These are phyloP conservation scores for Penicillium angulare DNA, from an alignment of 495 filamentous ascomycete genomes.

Conservation along the genomic window DNA sequence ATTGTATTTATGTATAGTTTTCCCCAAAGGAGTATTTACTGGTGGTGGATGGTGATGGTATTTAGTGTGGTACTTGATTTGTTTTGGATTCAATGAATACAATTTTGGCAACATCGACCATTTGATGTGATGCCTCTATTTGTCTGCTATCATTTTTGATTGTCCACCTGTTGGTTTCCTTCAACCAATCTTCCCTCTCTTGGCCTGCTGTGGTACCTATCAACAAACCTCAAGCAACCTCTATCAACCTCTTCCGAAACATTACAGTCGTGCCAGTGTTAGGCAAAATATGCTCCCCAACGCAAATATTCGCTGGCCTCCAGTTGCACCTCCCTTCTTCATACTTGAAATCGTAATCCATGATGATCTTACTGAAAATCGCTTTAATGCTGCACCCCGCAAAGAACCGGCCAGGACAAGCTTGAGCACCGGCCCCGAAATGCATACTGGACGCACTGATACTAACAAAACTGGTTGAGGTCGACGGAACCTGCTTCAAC, in stretches of 20 bases:
- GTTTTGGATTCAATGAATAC: no score
- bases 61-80: no score
- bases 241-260: conserved; percentile 22
- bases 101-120: no score
- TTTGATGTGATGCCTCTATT: no score
- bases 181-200: no score
- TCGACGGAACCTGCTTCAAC: not conserved
- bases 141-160: no score
- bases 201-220: no score
- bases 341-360: conserved; percentile 53
- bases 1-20: no score
- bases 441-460: conserved; percentile 27
- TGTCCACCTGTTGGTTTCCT: no score
- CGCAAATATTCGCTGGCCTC: conserved; percentile 25
- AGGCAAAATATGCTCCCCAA: conserved; percentile 35
- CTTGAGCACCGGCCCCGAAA: conserved; percentile 34
- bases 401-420: conserved; percentile 59
- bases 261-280: conserved; percentile 23
- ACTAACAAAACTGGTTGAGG: conserved; percentile 21
- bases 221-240: no score
- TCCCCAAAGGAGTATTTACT: no score
- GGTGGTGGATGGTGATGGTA: no score
- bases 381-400: conserved; percentile 54
- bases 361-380: conserved; percentile 50
- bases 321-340: conserved; percentile 8